phyloP scores from a whole-genome alignment of 1,139 yeast species.

The Blastobotrys capitulatus region DNA sequence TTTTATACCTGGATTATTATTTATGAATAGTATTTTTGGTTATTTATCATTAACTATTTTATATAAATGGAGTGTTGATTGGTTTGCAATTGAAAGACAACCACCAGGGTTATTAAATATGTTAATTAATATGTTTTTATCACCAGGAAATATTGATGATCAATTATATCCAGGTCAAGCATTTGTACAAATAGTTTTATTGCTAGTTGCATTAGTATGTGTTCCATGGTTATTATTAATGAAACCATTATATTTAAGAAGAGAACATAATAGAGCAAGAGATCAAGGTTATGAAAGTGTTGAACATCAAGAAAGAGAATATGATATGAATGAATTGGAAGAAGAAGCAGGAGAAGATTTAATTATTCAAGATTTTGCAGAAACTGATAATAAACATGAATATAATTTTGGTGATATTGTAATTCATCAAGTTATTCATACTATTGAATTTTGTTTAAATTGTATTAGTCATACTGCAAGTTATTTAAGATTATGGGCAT shows the following conservation, averaged over 20 bases:
- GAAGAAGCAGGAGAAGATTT: constrained; percentile 23
- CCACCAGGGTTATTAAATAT: constrained; percentile 94
- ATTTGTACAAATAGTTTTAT: constrained; percentile 65
- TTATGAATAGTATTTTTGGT: constrained; percentile 95
- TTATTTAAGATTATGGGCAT: constrained; percentile 93
- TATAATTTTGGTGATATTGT: constrained; percentile 77
- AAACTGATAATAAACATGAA: constrained; percentile 27
- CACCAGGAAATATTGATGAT: constrained; percentile 88
- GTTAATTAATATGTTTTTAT: constrained; percentile 91
- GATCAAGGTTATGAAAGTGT: constrained; percentile 13
- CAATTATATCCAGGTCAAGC: constrained; percentile 81
- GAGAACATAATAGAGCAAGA: constrained; percentile 33
- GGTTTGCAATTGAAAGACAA: constrained; percentile 67
- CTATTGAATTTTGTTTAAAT: constrained; percentile 95
- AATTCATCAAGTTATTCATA: constrained; percentile 96
- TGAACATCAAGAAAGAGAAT: constrained; percentile 12
- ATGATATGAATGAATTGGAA: constrained; percentile 18
- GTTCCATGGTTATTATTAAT: constrained; percentile 89
- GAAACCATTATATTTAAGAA: constrained; percentile 72
- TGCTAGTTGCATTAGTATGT: constrained; percentile 74
- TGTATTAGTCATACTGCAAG: constrained; percentile 99
- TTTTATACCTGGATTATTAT: constrained; percentile 87
- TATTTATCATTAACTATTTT: constrained; percentile 78
- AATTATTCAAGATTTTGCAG: constrained; percentile 23
- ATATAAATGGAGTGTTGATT: constrained; percentile 92